Evolutionary conservation across 2,329 filamentous ascomycete species (phyloP), one percentile per base, ranked within the genome.

Genomic region (Colletotrichum acutatum): DNA sequence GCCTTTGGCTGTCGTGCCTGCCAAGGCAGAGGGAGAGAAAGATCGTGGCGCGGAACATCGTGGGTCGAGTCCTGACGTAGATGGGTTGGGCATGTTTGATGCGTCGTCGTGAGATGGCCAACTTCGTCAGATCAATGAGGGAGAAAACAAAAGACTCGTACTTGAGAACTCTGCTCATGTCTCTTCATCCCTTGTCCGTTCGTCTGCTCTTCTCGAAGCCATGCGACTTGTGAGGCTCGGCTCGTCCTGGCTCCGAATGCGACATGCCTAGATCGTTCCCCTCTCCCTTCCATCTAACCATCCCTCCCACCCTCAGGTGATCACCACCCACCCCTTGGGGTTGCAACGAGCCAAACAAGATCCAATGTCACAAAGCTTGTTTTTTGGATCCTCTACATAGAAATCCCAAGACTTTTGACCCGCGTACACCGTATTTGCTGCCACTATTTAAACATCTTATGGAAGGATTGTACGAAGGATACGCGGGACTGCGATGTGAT

Each of bases 1-100:
- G 22, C 71, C 71, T 16, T 32, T 74, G 68, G 71, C 71, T 8
- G 62, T 74, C 11, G 58, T 74, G 1, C 30, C 71, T 7, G 62
- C 61, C 1, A 57, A 72, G 11, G 24, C 30, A 14, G 1, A 24
- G 1, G 12, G 5, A 11, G 54, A 59, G 53, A 37, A 11, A 0
- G 58, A 42, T 6, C 14, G 24, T n/a, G 11, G 4, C 3, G 24
- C 54, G 12, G 52, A 26, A 28, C 62, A 74, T 7, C 46, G 62
- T 30, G 24, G 26, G 7, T 72, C 71, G 6, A 74, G 71, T 30
- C 68, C 68, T 0, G 71, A 64, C n/a, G n/a, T 54, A 7, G 68
- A 54, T 16, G 68, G 63, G 49, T 30, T 72, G 4, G 62, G 49
- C 26, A 72, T 71, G 28, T 72, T 72, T 24, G 56, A 72, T 37